A percentile compares a stretch with the other conserved stretches of the same genome.
phyloP scores from a whole-genome alignment of 306 rosid species.

The Gynostemma pentaphyllum region DNA sequence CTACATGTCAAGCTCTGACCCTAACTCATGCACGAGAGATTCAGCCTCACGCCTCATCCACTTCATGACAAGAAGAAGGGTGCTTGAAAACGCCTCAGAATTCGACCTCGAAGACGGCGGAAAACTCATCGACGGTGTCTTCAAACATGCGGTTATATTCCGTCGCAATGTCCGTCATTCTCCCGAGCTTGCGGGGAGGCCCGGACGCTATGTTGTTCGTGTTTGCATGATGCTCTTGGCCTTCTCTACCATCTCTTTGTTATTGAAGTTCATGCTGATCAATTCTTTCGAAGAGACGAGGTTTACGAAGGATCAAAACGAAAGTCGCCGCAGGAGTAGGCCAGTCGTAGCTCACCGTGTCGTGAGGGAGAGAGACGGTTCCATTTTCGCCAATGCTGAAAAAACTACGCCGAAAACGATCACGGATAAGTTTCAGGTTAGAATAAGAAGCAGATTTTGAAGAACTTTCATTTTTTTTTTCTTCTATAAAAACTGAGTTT shows the following conservation, averaged over 20 bases:
- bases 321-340: not conserved
- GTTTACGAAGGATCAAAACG: not conserved
- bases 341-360: too few relatives aligned
- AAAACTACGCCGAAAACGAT: not conserved
- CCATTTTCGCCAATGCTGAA: not conserved
- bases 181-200: not conserved
- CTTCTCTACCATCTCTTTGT: not conserved
- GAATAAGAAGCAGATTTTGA: not conserved
- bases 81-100: not conserved
- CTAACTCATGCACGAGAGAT: not conserved
- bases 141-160: not conserved
- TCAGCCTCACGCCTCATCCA: not conserved
- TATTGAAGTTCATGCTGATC: not conserved
- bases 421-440: not conserved
- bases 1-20: not conserved
- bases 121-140: not conserved
- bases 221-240: constrained; percentile 1
- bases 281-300: not conserved
- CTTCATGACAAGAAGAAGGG: constrained; percentile 12
- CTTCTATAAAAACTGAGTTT: not conserved
- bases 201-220: not conserved
- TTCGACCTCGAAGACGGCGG: not conserved
- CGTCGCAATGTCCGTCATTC: constrained; percentile 1
- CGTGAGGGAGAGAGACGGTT: not conserved
- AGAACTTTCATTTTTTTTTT: not conserved